These are phyloP conservation scores for Parascedosporium putredinis DNA, from an alignment of 2,329 filamentous ascomycete genomes.

Conservation along the genomic window DNA sequence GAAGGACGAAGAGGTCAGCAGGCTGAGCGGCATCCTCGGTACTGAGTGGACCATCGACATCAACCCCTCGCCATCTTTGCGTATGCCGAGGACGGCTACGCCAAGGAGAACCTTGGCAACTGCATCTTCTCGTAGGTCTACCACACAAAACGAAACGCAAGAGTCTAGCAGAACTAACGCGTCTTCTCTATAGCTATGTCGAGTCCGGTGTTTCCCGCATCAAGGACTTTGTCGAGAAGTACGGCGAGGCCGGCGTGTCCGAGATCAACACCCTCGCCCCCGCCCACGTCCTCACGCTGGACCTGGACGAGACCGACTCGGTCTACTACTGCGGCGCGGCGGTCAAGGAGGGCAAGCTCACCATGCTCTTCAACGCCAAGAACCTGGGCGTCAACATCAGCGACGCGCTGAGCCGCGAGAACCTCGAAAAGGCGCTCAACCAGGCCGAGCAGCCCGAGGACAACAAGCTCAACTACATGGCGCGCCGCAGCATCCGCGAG, in stretches of 20 bases:
- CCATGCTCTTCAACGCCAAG: constrained; percentile 33
- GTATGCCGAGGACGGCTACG: constrained; percentile 31
- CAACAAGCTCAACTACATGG: constrained; percentile 28
- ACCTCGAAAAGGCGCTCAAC: constrained; percentile 35
- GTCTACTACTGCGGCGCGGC: constrained; percentile 33
- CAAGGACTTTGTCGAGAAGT: constrained; percentile 24
- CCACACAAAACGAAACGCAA: no score
- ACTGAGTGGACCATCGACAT: constrained; percentile 38
- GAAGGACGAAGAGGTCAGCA: constrained; percentile 30
- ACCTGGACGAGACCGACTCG: constrained; percentile 31
- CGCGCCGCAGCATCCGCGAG: constrained; percentile 29
- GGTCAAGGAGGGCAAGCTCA: constrained; percentile 33
- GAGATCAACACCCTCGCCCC: constrained; percentile 38
- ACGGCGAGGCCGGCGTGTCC: constrained; percentile 26
- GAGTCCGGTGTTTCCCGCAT: constrained; percentile 29
- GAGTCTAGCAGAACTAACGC: background rate
- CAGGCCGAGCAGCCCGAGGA: constrained; percentile 23
- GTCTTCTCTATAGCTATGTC: constrained; percentile 28
- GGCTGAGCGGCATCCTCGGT: constrained; percentile 34
- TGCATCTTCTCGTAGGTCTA: constrained; percentile 30
- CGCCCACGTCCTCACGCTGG: constrained; percentile 33
- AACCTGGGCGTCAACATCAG: constrained; percentile 35
- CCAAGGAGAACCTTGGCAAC: constrained; percentile 30
- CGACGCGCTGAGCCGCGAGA: constrained; percentile 24
- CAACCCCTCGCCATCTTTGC: constrained; percentile 35